Conservation (phyloP, 371 early-diverging fungal species). For the Mucor circinelloides region DNA sequence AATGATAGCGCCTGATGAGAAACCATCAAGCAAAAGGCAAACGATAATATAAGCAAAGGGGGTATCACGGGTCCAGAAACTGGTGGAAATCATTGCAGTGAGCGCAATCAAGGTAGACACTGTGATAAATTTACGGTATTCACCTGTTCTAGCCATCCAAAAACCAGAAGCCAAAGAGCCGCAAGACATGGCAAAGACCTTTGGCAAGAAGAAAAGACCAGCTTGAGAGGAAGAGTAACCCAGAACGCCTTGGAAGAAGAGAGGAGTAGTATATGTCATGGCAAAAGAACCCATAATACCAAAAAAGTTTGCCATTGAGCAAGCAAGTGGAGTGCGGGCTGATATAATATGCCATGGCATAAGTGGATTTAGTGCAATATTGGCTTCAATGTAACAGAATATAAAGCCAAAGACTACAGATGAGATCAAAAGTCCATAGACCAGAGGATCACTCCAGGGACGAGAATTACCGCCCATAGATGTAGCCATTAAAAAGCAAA, state of each 20-base stretch:
- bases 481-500: constrained; percentile 61
- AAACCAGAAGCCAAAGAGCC: constrained; percentile 36
- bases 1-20: constrained; percentile 42
- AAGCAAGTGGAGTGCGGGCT: constrained; percentile 42
- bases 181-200: constrained; percentile 26
- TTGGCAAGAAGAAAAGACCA: constrained; percentile 36
- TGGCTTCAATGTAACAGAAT: constrained; percentile 65
- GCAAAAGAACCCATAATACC: constrained; percentile 37
- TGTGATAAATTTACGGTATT: constrained; percentile 24
- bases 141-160: constrained; percentile 36
- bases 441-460: constrained; percentile 61
- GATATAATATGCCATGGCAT: constrained; percentile 65
- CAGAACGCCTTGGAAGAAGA: constrained; percentile 41
- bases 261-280: constrained; percentile 37
- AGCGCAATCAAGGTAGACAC: constrained; percentile 14
- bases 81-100: constrained; percentile 29
- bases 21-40: constrained; percentile 44
- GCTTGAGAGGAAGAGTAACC: constrained; percentile 30
- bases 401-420: constrained; percentile 43
- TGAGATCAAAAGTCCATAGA: constrained; percentile 57
- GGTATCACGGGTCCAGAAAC: constrained; percentile 24
- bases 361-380: constrained; percentile 77
- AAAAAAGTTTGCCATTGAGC: constrained; percentile 40
- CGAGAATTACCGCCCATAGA: constrained; percentile 68
- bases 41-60: constrained; percentile 22